Conservation (phyloP, 305 asterid species). For the Euphrasia arctica region DNA sequence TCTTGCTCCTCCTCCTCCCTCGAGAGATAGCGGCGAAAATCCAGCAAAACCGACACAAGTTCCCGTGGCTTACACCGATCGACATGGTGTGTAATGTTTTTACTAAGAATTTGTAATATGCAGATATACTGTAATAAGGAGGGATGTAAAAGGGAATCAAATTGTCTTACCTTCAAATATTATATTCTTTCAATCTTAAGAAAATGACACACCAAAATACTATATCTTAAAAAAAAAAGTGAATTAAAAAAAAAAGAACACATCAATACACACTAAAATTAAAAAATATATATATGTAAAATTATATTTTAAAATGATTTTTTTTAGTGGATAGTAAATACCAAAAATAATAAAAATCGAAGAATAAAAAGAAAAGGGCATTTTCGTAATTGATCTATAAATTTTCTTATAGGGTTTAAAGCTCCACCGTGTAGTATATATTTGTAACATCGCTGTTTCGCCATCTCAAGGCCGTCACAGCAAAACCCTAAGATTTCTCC, state of each 20-base stretch:
- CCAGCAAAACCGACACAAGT: slow-evolving; percentile 20
- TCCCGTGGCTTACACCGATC: not conserved
- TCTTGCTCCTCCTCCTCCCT: slow-evolving; percentile 5
- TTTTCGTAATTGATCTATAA: not conserved
- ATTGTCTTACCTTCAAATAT: too few relatives aligned
- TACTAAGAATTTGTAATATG: too few relatives aligned
- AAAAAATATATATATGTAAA: too few relatives aligned
- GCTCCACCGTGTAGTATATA: slow-evolving; percentile 7
- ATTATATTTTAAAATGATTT: too few relatives aligned
- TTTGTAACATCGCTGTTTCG: not conserved
- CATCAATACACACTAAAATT: too few relatives aligned
- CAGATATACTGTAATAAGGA: too few relatives aligned
- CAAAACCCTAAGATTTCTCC: slow-evolving; percentile 34
- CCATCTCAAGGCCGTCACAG: slow-evolving; percentile 32
- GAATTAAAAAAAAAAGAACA: too few relatives aligned
- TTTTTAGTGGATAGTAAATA: too few relatives aligned
- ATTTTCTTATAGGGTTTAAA: slow-evolving; percentile 38
- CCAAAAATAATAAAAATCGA: too few relatives aligned
- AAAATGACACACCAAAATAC: too few relatives aligned
- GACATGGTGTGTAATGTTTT: not conserved
- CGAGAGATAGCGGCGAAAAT: slow-evolving; percentile 21
- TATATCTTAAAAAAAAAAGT: too few relatives aligned
- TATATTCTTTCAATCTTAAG: too few relatives aligned
- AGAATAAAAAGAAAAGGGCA: not conserved
- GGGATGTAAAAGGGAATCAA: not conserved